A percentile compares a stretch with the other conserved stretches of the same genome.
Evolutionary conservation across 768 basidiomycete genomes (phyloP).

Genomic region (Kwoniella pini): DNA sequence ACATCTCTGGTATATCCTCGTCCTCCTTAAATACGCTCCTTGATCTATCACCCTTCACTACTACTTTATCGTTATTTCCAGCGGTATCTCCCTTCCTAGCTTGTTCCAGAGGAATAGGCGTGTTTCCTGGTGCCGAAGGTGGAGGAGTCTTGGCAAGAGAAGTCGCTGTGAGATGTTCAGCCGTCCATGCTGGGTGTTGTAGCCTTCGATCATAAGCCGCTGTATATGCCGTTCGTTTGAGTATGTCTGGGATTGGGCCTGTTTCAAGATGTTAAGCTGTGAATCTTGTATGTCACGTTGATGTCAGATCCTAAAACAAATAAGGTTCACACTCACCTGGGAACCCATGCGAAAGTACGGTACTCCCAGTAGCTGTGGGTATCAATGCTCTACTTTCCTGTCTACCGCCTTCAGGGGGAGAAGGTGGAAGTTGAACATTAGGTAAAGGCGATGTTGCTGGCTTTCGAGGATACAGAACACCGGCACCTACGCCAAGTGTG

Average conservation of each 20-base stretch:
- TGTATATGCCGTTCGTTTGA: constrained; percentile 79
- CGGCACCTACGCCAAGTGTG: constrained; percentile 70
- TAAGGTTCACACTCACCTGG: constrained; percentile 79
- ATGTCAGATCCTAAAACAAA: too few relatives aligned
- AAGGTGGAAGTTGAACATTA: constrained; percentile 56
- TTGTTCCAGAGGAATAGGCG: constrained; percentile 50
- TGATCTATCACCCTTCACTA: constrained; percentile 63
- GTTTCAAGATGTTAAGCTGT: constrained; percentile 22
- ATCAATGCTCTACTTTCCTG: constrained; percentile 57
- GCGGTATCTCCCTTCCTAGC: constrained; percentile 36
- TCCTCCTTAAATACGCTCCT: constrained; percentile 85
- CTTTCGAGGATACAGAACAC: constrained; percentile 43
- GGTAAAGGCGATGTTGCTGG: constrained; percentile 1
- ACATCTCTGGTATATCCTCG: constrained; percentile 68
- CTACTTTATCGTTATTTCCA: constrained; percentile 11
- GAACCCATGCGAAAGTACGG: constrained; percentile 61
- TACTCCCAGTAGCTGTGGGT: constrained; percentile 45
- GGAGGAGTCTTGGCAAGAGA: constrained; percentile 64
- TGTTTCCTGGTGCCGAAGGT: constrained; percentile 38
- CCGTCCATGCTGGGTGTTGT: constrained; percentile 94
- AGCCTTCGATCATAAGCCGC: constrained; percentile 87
- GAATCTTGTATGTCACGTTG: too few relatives aligned
- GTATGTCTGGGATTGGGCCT: constrained; percentile 82
- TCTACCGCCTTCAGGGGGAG: constrained; percentile 59
- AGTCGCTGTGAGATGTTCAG: constrained; percentile 84